Evolutionary conservation across 2,329 filamentous ascomycete genomes (phyloP), one percentile per base, ranked within the genome.

Genomic region (Alternaria brassicicola): DNA sequence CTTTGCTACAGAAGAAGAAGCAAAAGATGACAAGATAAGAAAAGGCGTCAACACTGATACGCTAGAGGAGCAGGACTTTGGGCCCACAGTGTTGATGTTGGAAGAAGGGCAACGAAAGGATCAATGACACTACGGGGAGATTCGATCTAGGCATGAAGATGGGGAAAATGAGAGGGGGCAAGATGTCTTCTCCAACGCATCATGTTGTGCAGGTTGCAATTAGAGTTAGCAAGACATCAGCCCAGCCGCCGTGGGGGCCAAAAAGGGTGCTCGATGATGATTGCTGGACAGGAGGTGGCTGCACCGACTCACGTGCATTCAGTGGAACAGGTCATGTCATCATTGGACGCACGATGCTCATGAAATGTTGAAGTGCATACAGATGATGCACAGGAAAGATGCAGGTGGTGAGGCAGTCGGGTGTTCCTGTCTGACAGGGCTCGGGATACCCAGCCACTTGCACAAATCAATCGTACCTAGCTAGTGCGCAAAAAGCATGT

Each of bases 1-100:
- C 1, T 68, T 67, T 54, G 64, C 52, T 3, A 63, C 36, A 1
- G 48, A 59, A 2, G 61, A 63, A 3, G 66, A 68, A 33, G 52
- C 15, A 7, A 15, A 39, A 17, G 45, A 59, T 28, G 38, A 53
- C 38, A 43, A 26, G 5, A 26, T 60, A 3, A 59, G 64, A 33
- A 52, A 43, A 25, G 65, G 65, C 1, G 10, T 57, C 3, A 52
- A 67, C 53, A 61, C 51, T 17, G 63, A 67, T 12, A 62, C 52
- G 4, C 15, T 54, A 39, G 36, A 54, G 13, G 48, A 54, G 26
- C 57, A 64, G 21, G 64, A 71, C 26, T 71, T 68, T 62, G 68
- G 66, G 3, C 63, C 69, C 4, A 65, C 64, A 9, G 56, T 70
- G 5, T 52, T 70, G 23, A 43, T 66, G 6, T 21, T 43, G 26